Evolutionary conservation across 768 basidiomycete species (phyloP).

Genomic region (Boletus edulis): DNA sequence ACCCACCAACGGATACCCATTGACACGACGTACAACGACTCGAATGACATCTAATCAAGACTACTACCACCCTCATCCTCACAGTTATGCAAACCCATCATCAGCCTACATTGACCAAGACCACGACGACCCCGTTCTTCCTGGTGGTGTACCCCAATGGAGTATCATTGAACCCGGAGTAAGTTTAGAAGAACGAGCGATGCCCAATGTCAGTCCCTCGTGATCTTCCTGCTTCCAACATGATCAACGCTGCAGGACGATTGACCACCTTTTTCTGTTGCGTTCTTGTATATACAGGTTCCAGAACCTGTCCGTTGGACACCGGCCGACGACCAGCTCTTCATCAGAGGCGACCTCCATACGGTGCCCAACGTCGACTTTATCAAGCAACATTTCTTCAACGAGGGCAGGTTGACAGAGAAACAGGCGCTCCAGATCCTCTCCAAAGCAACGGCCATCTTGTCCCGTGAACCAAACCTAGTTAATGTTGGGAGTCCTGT

Average conservation of each 20-base stretch:
- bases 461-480: slow-evolving; percentile 80
- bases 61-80: slow-evolving; percentile 18
- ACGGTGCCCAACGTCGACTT: slow-evolving; percentile 72
- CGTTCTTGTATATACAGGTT: slow-evolving; percentile 46
- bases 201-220: slow-evolving; percentile 33
- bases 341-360: slow-evolving; percentile 38
- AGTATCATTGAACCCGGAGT: slow-evolving; percentile 10
- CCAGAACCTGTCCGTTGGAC: slow-evolving; percentile 59
- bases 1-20: slow-evolving; percentile 19
- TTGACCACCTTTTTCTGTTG: slow-evolving; percentile 25
- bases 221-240: slow-evolving; percentile 4
- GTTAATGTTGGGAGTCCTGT: slow-evolving; percentile 86
- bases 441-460: slow-evolving; percentile 58
- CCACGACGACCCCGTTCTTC: slow-evolving; percentile 24
- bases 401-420: slow-evolving; percentile 81
- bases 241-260: slow-evolving; percentile 17
- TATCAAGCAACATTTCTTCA: slow-evolving; percentile 86
- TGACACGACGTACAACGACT: slow-evolving; percentile 7
- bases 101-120: slow-evolving; percentile 24
- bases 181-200: slow-evolving; percentile 30
- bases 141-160: slow-evolving; percentile 27
- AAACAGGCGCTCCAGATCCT: slow-evolving; percentile 84
- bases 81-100: slow-evolving; percentile 12
- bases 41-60: slow-evolving; percentile 27
- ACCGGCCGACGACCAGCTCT: slow-evolving; percentile 78